Percentiles rank a stretch among this genome's conserved stretches.
Evolutionary conservation across 2,329 filamentous ascomycete species (phyloP).

Genomic region (Phaeoacremonium minimum): DNA sequence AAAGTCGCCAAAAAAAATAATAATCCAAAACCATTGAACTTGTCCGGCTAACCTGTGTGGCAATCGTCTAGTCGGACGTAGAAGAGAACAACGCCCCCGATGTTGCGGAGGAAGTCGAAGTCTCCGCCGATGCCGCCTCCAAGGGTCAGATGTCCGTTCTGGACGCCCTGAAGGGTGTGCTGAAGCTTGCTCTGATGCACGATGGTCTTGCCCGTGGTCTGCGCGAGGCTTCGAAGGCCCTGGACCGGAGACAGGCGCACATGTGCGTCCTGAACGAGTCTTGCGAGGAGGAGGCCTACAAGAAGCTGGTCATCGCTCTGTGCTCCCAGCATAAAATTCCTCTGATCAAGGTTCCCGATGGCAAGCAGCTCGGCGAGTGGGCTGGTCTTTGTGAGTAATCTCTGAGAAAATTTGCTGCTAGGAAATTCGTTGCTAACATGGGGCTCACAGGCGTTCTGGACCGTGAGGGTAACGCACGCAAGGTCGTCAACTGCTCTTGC

Average conservation of each 20-base stretch:
- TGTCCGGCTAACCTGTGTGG: slow-evolving; percentile 15
- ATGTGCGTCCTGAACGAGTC: slow-evolving; percentile 99
- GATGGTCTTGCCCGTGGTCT: slow-evolving; percentile 98
- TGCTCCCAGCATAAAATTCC: slow-evolving; percentile 99
- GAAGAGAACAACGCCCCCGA: slow-evolving; percentile 94
- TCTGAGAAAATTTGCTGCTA: background rate
- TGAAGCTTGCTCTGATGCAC: slow-evolving; percentile 99
- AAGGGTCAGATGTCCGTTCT: slow-evolving; percentile 97
- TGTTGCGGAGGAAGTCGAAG: slow-evolving; percentile 87
- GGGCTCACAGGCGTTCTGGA: slow-evolving; percentile 79
- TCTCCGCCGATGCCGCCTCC: slow-evolving; percentile 81
- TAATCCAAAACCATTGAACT: slow-evolving; percentile 9
- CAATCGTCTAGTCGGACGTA: slow-evolving; percentile 87
- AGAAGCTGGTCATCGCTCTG: slow-evolving; percentile 98
- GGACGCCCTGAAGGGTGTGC: slow-evolving; percentile 96
- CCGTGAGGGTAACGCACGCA: slow-evolving; percentile 98
- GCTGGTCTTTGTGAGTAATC: slow-evolving; percentile 92
- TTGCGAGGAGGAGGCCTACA: slow-evolving; percentile 99
- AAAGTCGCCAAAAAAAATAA: too few relatives aligned
- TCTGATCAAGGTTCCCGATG: slow-evolving; percentile 99
- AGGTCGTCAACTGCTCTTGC: slow-evolving; percentile 99
- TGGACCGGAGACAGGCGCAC: slow-evolving; percentile 97
- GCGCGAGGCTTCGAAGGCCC: slow-evolving; percentile 96
- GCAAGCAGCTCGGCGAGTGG: slow-evolving; percentile 99
- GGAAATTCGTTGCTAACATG: slow-evolving; percentile 1